Percentiles rank a stretch among this genome's conserved stretches.
These are phyloP conservation scores for Trichoderma sp. DNA, from an alignment of 2,329 filamentous ascomycete species.

Conservation along the genomic window DNA sequence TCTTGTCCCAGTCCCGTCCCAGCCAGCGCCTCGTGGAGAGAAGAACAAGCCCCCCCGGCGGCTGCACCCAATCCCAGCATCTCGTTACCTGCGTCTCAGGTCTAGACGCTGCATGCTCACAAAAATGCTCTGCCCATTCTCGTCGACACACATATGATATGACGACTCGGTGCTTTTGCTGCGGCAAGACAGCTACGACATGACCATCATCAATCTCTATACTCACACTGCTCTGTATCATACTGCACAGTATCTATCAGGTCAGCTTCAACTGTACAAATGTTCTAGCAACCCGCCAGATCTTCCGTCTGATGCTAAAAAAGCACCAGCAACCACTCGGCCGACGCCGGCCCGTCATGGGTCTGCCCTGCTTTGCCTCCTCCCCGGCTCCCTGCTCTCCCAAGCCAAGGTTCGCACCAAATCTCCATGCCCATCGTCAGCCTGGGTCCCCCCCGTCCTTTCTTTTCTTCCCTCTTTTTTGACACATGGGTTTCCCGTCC, in stretches of 20 bases:
- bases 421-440: constrained; percentile 7
- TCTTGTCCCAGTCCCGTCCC: background rate
- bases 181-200: background rate
- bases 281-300: background rate
- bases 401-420: background rate
- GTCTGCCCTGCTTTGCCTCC: background rate
- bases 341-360: constrained; percentile 17
- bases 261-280: background rate
- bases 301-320: background rate
- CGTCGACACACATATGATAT: background rate
- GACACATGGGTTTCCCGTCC: constrained; percentile 13
- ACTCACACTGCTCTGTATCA: no score
- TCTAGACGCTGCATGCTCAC: background rate
- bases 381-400: background rate
- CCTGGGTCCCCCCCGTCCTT: background rate
- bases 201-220: no score
- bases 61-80: constrained; percentile 9
- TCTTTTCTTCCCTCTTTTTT: background rate
- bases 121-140: background rate
- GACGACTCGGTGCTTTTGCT: background rate
- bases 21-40: background rate
- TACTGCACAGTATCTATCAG: no score
- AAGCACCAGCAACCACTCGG: background rate
- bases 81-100: constrained; percentile 12
- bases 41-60: background rate